Base-by-base conservation (phyloP, 768 basidiomycete species). In the Xerocomus potaroensis region DNA sequence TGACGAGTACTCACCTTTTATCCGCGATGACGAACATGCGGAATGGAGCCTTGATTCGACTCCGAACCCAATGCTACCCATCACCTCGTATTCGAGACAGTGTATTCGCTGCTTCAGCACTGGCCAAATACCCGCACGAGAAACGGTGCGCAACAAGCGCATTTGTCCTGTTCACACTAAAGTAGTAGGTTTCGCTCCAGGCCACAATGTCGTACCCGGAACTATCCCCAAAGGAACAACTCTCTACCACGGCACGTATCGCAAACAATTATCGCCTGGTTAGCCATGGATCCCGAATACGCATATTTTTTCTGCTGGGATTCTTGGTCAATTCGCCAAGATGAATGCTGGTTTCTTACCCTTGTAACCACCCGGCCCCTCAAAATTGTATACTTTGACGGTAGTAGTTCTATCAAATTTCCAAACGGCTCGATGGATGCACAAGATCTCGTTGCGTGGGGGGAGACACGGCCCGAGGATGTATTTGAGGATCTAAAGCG, bases 361-460 rank as follows among this genome's bases (percentile, higher is more conserved):
- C 34, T 54, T 14, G 41, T 51, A 7, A 37, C 43, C 21, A 48
- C 53, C 23, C 54, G 62, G 15, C 58, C 74, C 1, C 55, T 79
- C 26, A 73, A 71, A 32, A 57, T 79, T 3, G 45, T 79, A 8
- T 78, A 79, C 50, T 79, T 79, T 34, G 78, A 80, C 41, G 77
- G 78, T 0, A 73, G 61, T 35, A 76, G 76, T 43, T 76, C 72
- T 0, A 70, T 67, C 1, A 77, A 76, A 44, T 60, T 75, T 59
- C 18, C 40, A 14, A 57, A 56, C 1, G 76, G 76, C 0, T 41
- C 72, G 4, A 48, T 78, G 65, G 73, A 79, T 41, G 68, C 62
- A 10, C 77, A 79, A 46, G 77, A 78, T 45, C 56, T 77, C 15
- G n/a, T 78, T 4, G 43, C 53, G 18, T 79, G 73, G 74, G 74